phyloP scores from a whole-genome alignment of 805 yeast species.

The Nakazawaea molendinolei region DNA sequence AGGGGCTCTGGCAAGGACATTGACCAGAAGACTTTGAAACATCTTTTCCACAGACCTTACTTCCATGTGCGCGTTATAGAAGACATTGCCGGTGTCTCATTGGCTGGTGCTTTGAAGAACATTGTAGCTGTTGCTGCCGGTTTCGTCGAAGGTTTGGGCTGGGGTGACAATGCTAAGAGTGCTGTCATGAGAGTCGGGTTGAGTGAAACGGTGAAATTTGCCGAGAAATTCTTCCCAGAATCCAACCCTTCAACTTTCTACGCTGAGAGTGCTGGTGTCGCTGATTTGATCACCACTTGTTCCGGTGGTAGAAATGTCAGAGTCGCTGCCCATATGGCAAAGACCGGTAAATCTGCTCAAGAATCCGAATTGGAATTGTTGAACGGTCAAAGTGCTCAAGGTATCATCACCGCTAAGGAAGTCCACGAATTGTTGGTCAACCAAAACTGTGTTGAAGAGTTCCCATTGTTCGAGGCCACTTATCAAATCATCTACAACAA shows the following conservation, averaged over 20 bases:
- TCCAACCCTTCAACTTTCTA: slow-evolving; percentile 77
- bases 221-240: slow-evolving; percentile 72
- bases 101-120: slow-evolving; percentile 96
- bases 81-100: slow-evolving; percentile 93
- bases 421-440: slow-evolving; percentile 75
- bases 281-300: slow-evolving; percentile 96
- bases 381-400: slow-evolving; percentile 97
- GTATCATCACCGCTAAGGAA: slow-evolving; percentile 84
- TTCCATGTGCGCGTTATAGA: slow-evolving; percentile 92
- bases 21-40: slow-evolving; percentile 65
- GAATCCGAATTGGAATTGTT: slow-evolving; percentile 81
- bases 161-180: slow-evolving; percentile 99
- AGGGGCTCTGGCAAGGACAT: slow-evolving; percentile 63
- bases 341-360: slow-evolving; percentile 66
- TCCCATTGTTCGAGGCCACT: slow-evolving; percentile 77
- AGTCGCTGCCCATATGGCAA: slow-evolving; percentile 83
- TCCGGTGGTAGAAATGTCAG: slow-evolving; percentile 95
- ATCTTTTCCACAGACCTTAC: slow-evolving; percentile 93
- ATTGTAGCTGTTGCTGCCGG: slow-evolving; percentile 96
- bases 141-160: slow-evolving; percentile 92
- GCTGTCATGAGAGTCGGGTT: slow-evolving; percentile 96
- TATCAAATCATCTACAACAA: slow-evolving; percentile 77
- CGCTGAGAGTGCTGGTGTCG: slow-evolving; percentile 95
- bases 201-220: slow-evolving; percentile 83
- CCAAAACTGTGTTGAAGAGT: slow-evolving; percentile 51